Evolutionary conservation across 192 early-diverging fungal species (phyloP), one percentile per base, ranked within the genome.

Genomic region (Umbelopsis vinacea): DNA sequence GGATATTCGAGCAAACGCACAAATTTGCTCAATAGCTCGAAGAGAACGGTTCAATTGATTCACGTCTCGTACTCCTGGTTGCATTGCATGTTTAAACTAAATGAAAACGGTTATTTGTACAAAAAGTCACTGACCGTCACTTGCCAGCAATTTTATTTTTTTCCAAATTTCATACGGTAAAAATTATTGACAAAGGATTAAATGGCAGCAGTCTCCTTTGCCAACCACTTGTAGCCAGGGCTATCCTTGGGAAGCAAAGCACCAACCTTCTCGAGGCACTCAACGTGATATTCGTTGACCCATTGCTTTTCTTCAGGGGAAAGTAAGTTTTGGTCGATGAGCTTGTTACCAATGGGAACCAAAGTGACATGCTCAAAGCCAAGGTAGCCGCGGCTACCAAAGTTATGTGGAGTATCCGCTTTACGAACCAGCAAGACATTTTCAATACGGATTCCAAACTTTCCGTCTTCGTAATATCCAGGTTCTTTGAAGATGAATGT

Each of bases 391-490:
- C 86, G 77, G 46, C 88, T 89, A 47, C 91, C 92, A 88, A 98
- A 99, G 83, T 95, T 93, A 82, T 92, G 78, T 53, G 85, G 83
- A 0, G 95, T 94, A 5, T 90, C 77, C 0, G 76, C 87, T 52
- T 92, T 84, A 55, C 88, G 88, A 24, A 98, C 89, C 46, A 99
- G 73, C 68, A 97, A 81, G 38, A 97, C 89, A 76, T 95, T 97
- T 81, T 99, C 97, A 74, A 98, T 97, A 74, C 97, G 94, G 74
- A 98, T 97, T 69, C 97, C 97, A 79, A 98, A 99, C 40, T 88
- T 83, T 24, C 95, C 96, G 79, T 99, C 96, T 79, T 97, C 90
- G 77, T 99, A 99, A 85, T 94, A 99, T 1, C 97, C 97, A 21
- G 97, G 97, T 81, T 99, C 90, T 85, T 45, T 33, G 14, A 60